Evolutionary conservation across 208 protist genomes (phyloP).

Genomic region (Novymonas esmeraldas): DNA sequence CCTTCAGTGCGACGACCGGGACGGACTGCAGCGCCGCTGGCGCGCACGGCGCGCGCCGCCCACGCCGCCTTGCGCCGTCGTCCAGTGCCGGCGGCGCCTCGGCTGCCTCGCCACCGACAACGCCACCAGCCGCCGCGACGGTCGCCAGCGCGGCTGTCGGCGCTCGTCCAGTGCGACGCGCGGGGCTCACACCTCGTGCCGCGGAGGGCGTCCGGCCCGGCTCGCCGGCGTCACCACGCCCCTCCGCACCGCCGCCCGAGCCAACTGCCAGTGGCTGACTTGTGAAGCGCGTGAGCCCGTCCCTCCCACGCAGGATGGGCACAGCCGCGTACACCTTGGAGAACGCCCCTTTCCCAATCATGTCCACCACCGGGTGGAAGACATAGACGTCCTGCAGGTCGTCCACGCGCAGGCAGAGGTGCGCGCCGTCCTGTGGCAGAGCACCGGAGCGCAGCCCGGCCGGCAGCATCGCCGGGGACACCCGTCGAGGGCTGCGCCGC

Average conservation of each 20-base stretch:
- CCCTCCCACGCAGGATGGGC: constrained; percentile 50
- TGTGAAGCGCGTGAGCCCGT: constrained; percentile 21
- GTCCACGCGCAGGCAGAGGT: constrained; percentile 50
- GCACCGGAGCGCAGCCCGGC: constrained; percentile 7
- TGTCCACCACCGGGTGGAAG: constrained; percentile 72
- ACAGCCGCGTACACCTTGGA: constrained; percentile 80
- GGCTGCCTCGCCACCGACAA: neutral
- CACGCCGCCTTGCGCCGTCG: neutral
- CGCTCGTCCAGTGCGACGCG: neutral
- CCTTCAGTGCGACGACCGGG: constrained; percentile 58
- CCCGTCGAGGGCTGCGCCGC: neutral
- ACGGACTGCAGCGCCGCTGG: constrained; percentile 5
- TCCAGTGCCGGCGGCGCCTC: neutral
- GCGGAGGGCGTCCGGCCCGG: neutral
- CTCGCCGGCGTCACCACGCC: neutral
- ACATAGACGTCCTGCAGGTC: constrained; percentile 76
- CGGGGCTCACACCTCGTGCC: neutral
- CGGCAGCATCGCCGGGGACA: neutral
- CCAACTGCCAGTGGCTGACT: neutral
- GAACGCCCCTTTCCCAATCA: constrained; percentile 73
- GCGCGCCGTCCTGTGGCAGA: constrained; percentile 15
- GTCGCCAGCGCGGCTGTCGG: neutral
- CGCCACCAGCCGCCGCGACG: neutral
- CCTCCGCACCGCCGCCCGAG: neutral
- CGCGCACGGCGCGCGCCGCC: neutral